These are phyloP conservation scores for Verbena officinalis DNA, from an alignment of 257 asterid genomes.

Conservation along the genomic window DNA sequence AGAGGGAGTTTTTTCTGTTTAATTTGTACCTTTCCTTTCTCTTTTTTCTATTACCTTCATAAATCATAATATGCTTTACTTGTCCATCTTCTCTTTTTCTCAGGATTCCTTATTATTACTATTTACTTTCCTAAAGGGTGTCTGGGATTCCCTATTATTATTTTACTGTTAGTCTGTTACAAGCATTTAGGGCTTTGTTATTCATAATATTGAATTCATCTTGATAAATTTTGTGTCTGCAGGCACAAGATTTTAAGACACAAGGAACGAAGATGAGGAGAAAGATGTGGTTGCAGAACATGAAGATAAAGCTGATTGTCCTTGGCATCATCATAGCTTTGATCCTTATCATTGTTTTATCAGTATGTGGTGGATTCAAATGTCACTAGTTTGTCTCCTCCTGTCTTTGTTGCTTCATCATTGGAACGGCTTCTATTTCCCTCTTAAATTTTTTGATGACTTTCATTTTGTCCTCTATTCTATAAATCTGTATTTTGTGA, in stretches of 20 bases:
- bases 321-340: conserved; percentile 73
- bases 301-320: conserved; percentile 88
- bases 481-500: conserved; percentile 39
- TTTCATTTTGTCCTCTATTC: conserved; percentile 24
- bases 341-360: conserved; percentile 77
- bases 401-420: conserved; percentile 29
- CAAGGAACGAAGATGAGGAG: conserved; percentile 87
- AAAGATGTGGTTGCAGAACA: conserved; percentile 86
- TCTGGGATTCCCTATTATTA: neutral
- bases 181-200: neutral
- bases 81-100: neutral
- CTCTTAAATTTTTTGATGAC: conserved; percentile 27
- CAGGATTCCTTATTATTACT: neutral
- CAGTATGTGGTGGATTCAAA: conserved; percentile 69
- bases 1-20: no score
- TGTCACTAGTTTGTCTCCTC: conserved; percentile 40
- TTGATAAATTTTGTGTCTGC: conserved; percentile 20
- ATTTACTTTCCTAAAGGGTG: neutral
- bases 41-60: neutral
- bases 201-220: neutral
- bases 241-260: conserved; percentile 91
- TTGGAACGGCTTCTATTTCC: conserved; percentile 33
- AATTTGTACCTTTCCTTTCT: no score
- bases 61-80: neutral
- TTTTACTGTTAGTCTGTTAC: neutral